Percentiles rank a stretch among this genome's conserved stretches.
phyloP scores from a whole-genome alignment of 768 basidiomycete genomes.

The Polyporus arcularius region DNA sequence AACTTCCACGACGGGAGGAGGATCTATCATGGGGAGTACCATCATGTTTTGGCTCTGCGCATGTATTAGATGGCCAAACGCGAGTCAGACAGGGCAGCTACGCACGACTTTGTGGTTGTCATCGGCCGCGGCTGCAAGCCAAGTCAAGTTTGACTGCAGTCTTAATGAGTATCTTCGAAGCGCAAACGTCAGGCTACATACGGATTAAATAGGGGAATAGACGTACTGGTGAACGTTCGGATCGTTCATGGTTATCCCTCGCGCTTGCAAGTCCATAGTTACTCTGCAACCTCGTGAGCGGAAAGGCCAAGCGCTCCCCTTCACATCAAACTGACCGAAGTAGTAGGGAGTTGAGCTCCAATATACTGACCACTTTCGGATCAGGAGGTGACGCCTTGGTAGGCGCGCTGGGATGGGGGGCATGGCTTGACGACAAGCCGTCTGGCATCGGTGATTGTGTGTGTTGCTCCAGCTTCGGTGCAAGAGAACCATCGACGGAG shows the following conservation, averaged over 20 bases:
- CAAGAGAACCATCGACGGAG: not conserved
- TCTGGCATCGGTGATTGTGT: slow-evolving; percentile 1
- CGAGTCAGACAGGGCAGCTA: not conserved
- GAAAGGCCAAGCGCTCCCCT: not conserved
- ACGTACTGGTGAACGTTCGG: slow-evolving; percentile 59
- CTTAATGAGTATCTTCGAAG: slow-evolving; percentile 54
- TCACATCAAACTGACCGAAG: slow-evolving; percentile 50
- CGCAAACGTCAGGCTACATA: not conserved
- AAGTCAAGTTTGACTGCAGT: slow-evolving; percentile 70
- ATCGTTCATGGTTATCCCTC: slow-evolving; percentile 49
- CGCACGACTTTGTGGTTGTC: slow-evolving; percentile 49
- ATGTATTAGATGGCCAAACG: slow-evolving; percentile 9
- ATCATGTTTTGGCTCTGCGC: slow-evolving; percentile 29
- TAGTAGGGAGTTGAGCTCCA: slow-evolving; percentile 71
- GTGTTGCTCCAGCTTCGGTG: not conserved
- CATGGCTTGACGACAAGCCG: not conserved
- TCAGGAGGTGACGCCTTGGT: slow-evolving; percentile 26
- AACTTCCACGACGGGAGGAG: slow-evolving; percentile 53
- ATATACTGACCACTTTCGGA: slow-evolving; percentile 58
- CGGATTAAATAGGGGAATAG: slow-evolving; percentile 6
- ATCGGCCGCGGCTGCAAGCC: slow-evolving; percentile 71
- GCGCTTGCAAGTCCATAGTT: slow-evolving; percentile 60
- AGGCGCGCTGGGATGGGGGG: not conserved
- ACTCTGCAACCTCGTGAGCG: slow-evolving; percentile 41
- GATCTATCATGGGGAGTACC: slow-evolving; percentile 58